Conservation (phyloP, 179 eudicot genomes). For the Pouteria campechiana region DNA sequence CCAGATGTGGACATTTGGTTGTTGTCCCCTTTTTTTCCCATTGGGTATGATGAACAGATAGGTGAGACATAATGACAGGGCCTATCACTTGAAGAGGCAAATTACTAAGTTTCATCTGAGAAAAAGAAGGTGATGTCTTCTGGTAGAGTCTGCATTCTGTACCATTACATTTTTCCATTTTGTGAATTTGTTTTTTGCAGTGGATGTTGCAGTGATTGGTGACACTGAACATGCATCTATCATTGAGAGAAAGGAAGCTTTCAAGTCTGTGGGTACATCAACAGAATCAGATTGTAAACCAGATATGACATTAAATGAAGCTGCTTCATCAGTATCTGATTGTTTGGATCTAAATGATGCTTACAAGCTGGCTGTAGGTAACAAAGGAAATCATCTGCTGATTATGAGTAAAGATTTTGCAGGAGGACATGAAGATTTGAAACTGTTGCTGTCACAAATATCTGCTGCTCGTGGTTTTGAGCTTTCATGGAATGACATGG, state of each 20-base stretch:
- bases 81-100: not conserved
- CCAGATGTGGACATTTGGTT: too few species aligned
- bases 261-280: constrained; percentile 12
- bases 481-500: too few species aligned
- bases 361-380: constrained; percentile 2
- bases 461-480: not conserved
- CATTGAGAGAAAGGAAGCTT: constrained; percentile 16
- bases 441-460: not conserved
- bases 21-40: too few species aligned
- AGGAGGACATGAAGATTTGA: not conserved
- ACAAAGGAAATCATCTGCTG: constrained; percentile 7
- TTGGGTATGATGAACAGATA: too few species aligned
- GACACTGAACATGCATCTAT: constrained; percentile 16
- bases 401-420: constrained; percentile 10
- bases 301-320: constrained; percentile 10
- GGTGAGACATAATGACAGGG: too few species aligned
- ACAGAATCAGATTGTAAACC: constrained; percentile 3
- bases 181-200: constrained; percentile 15
- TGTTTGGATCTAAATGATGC: constrained; percentile 2
- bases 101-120: not conserved
- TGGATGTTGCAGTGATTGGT: constrained; percentile 15
- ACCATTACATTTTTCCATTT: constrained; percentile 1
- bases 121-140: too few species aligned
- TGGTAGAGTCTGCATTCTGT: not conserved
- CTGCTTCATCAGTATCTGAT: constrained; percentile 5